Conservation (phyloP, 2,329 filamentous ascomycete species). For the Gremmenia infestans region DNA sequence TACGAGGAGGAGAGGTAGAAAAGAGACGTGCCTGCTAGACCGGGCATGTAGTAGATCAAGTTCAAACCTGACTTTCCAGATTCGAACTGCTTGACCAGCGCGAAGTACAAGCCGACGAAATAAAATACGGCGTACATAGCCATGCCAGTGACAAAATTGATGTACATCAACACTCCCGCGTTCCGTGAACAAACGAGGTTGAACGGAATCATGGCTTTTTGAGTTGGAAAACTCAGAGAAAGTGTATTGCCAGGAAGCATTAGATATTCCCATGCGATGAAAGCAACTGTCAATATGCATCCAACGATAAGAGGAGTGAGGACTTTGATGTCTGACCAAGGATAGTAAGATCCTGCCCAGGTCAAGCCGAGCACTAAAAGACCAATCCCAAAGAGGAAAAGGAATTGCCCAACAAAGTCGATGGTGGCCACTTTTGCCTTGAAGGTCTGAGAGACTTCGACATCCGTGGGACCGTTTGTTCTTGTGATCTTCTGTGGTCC, state of each 20-base stretch:
- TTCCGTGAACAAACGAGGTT: slow-evolving; percentile 52
- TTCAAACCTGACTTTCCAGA: slow-evolving; percentile 49
- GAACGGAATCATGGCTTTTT: slow-evolving; percentile 61
- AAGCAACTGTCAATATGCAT: slow-evolving; percentile 33
- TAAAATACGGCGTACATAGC: slow-evolving; percentile 55
- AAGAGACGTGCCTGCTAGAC: slow-evolving; percentile 46
- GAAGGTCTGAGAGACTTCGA: slow-evolving; percentile 22
- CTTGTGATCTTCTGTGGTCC: slow-evolving; percentile 39
- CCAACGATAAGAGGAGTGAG: slow-evolving; percentile 37
- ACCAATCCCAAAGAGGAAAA: slow-evolving; percentile 41
- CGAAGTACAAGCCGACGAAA: slow-evolving; percentile 65
- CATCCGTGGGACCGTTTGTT: slow-evolving; percentile 41
- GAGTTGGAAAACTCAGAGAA: slow-evolving; percentile 44
- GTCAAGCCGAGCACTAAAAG: slow-evolving; percentile 42
- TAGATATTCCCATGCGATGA: slow-evolving; percentile 41
- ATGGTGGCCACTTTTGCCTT: slow-evolving; percentile 46
- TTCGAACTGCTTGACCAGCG: slow-evolving; percentile 50
- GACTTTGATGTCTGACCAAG: slow-evolving; percentile 36
- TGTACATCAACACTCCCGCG: slow-evolving; percentile 54
- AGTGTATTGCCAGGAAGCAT: slow-evolving; percentile 42
- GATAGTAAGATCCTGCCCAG: slow-evolving; percentile 40
- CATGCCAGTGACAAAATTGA: slow-evolving; percentile 54
- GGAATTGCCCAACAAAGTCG: slow-evolving; percentile 50
- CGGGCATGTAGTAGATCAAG: slow-evolving; percentile 60
- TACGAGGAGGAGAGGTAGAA: not conserved